phyloP scores from a whole-genome alignment of 352 stramenopile species.

The Pythium scleroteichum region DNA sequence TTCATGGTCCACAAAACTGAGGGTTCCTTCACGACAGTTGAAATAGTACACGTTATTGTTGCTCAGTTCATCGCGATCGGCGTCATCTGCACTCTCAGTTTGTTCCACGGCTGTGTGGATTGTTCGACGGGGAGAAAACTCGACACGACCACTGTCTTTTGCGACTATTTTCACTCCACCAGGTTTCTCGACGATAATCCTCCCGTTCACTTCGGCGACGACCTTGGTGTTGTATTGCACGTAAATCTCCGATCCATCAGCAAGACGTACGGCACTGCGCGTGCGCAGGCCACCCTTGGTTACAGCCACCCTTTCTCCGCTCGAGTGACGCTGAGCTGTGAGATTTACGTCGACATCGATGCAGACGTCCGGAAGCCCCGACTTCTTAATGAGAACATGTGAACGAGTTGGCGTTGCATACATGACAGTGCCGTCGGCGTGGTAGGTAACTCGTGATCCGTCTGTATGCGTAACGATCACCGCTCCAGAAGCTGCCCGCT shows the following conservation, averaged over 20 bases:
- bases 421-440: constrained; percentile 69
- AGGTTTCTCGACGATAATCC: constrained; percentile 50
- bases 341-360: constrained; percentile 74
- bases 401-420: constrained; percentile 42
- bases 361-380: constrained; percentile 56
- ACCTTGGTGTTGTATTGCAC: constrained; percentile 80
- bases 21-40: constrained; percentile 46
- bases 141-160: constrained; percentile 73
- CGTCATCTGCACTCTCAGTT: constrained; percentile 42
- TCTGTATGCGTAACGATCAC: constrained; percentile 68
- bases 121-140: constrained; percentile 33
- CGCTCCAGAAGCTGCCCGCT: constrained; percentile 37
- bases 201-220: constrained; percentile 71
- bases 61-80: constrained; percentile 57
- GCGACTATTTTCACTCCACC: constrained; percentile 48
- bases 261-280: constrained; percentile 46
- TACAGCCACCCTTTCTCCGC: constrained; percentile 58
- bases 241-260: constrained; percentile 62
- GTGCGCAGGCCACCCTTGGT: constrained; percentile 69
- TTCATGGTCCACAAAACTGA: constrained; percentile 69
- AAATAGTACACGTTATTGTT: constrained; percentile 80
- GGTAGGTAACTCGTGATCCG: constrained; percentile 58
- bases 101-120: background rate
- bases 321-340: constrained; percentile 53
- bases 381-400: constrained; percentile 60